These are phyloP conservation scores for Phytopythium montanum DNA, from an alignment of 352 stramenopile genomes.

Conservation along the genomic window DNA sequence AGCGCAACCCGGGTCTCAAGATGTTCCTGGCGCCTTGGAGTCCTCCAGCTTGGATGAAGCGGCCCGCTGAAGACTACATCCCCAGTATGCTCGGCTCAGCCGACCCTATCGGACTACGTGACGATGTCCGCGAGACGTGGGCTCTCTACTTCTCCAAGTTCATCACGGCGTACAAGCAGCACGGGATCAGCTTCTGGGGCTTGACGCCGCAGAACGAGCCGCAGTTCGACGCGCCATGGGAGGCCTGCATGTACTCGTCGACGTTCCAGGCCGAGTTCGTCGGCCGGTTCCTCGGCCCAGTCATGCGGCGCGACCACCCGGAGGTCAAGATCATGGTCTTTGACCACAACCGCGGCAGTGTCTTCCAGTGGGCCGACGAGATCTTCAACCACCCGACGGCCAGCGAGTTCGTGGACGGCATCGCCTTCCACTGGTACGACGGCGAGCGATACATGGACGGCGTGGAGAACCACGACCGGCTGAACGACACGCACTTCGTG, in stretches of 20 bases:
- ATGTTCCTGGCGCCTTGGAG: constrained; percentile 89
- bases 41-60: constrained; percentile 88
- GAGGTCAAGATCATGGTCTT: constrained; percentile 90
- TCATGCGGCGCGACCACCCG: constrained; percentile 81
- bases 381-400: constrained; percentile 65
- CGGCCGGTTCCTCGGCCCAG: constrained; percentile 77
- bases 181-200: constrained; percentile 84
- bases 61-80: constrained; percentile 31
- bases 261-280: constrained; percentile 75
- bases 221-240: constrained; percentile 68
- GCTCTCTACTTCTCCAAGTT: constrained; percentile 92
- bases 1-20: constrained; percentile 68
- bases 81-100: constrained; percentile 65
- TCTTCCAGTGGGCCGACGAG: constrained; percentile 67
- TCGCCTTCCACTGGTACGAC: constrained; percentile 91
- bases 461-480: constrained; percentile 59
- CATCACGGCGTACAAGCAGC: constrained; percentile 86
- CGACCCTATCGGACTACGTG: constrained; percentile 41
- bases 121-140: constrained; percentile 64
- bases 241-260: constrained; percentile 57
- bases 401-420: constrained; percentile 82
- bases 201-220: constrained; percentile 91
- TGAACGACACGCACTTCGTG: constrained; percentile 75
- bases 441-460: constrained; percentile 64
- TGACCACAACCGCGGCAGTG: constrained; percentile 87